Evolutionary conservation across 2,329 filamentous ascomycete genomes (phyloP).

Genomic region (Venturia nashicola): DNA sequence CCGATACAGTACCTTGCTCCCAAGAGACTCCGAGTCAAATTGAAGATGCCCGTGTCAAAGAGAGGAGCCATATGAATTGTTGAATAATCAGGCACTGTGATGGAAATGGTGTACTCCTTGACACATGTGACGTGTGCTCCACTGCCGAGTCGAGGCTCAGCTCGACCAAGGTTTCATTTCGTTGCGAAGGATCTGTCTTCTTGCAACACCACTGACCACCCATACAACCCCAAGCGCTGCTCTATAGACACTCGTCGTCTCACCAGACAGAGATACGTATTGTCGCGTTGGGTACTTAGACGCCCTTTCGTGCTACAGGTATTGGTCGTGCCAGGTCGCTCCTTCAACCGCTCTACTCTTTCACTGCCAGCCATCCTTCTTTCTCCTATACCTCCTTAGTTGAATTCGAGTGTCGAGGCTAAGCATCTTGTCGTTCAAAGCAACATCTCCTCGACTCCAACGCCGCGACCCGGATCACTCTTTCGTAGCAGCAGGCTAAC

Average conservation of each 20-base stretch:
- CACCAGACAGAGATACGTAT: not conserved
- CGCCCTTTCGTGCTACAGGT: not conserved
- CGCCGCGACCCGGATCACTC: not conserved
- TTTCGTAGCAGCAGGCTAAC: not conserved
- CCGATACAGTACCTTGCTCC: too few species aligned
- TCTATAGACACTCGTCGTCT: not conserved
- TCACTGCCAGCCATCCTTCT: constrained; percentile 2
- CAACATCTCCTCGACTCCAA: not conserved
- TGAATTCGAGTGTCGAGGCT: not conserved
- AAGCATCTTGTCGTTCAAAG: not conserved
- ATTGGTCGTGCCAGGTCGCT: constrained; percentile 4
- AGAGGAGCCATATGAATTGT: too few species aligned
- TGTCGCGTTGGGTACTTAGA: not conserved
- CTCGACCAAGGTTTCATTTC: not conserved
- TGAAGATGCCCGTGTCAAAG: too few species aligned
- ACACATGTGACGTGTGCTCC: not conserved
- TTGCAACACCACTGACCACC: not conserved
- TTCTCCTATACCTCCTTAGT: not conserved
- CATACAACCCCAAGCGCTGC: not conserved
- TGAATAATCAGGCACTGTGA: too few species aligned
- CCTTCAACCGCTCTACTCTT: not conserved
- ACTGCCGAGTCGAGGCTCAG: not conserved
- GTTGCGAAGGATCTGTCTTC: not conserved
- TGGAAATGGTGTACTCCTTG: too few species aligned
- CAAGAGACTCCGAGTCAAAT: too few species aligned